Evolutionary conservation across 140 eudicot species (phyloP), one percentile per base, ranked within the genome.

Genomic region (Stevia rebaudiana): DNA sequence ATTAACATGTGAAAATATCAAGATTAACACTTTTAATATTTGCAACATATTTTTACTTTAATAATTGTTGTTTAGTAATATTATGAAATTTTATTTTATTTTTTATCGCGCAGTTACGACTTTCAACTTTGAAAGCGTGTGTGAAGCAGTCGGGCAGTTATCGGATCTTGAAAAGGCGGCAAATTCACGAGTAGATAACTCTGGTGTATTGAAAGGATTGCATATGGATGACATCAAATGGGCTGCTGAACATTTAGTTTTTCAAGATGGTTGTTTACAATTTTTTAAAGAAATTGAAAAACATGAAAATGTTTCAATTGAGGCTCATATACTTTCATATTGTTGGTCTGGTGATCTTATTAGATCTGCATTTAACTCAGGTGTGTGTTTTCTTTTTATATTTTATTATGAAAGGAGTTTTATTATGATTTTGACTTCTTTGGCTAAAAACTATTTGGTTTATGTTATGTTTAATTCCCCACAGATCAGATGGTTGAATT

Each of bases 301-400:
- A 62, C 64, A 31, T 2, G 77, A 83, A 53, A 70, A 62, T 11
- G 37, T 44, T 21, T 69, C 40, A 21, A 47, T 70, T 24, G 76
- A 80, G 24, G 67, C 74, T 74, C 84, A 83, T 68, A 78, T 83
- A 71, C 81, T 83, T 49, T 83, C 90, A 3, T 83, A 77, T 21
- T 80, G 84, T 68, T 84, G 86, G 90, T 84, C 81, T 48, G 84
- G 81, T 11, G 78, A 80, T 74, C 80, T 84, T 44, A 84, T 84
- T 43, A 63, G 72, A 53, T 71, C 86, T 11, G 84, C 90, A 22
- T 80, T 80, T 58, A 49, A 41, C 35, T 68, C 82, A 79, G 82
- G 85, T 79, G 28, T 79, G 35, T 18, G 61, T 60, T 52, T 70
- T 22, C 4, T 61, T 17, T 7, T 35, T 36, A 28, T 10, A 36